Conservation (phyloP, 352 stramenopile genomes). For the Pythium dissotocum region DNA sequence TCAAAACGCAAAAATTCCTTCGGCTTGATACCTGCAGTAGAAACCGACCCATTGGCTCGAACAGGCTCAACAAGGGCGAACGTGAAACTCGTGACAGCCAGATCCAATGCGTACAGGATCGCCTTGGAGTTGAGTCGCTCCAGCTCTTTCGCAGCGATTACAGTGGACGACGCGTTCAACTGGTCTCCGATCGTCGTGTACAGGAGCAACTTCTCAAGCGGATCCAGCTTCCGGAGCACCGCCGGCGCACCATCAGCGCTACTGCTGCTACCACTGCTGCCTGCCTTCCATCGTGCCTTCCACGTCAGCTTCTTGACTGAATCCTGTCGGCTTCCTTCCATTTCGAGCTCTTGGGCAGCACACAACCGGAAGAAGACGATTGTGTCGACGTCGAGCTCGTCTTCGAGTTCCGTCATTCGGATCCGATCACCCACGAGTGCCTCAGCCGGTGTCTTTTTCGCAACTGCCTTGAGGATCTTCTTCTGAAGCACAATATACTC, state of each 20-base stretch:
- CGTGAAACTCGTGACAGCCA: slow-evolving; percentile 61
- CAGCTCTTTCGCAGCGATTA: slow-evolving; percentile 43
- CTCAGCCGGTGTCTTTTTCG: slow-evolving; percentile 56
- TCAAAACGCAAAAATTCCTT: slow-evolving; percentile 75
- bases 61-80: slow-evolving; percentile 40
- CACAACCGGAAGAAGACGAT: slow-evolving; percentile 85
- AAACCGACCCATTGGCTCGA: background rate
- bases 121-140: slow-evolving; percentile 48
- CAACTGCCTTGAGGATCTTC: slow-evolving; percentile 55
- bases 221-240: slow-evolving; percentile 31
- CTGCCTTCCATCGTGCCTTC: slow-evolving; percentile 65
- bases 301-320: slow-evolving; percentile 70
- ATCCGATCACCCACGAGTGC: slow-evolving; percentile 45
- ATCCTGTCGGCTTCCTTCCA: slow-evolving; percentile 65
- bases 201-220: slow-evolving; percentile 50
- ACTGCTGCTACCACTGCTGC: background rate
- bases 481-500: slow-evolving; percentile 82
- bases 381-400: slow-evolving; percentile 68
- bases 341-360: slow-evolving; percentile 57
- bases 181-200: slow-evolving; percentile 61
- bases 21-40: background rate
- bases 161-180: slow-evolving; percentile 56
- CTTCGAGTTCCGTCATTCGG: slow-evolving; percentile 64
- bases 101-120: slow-evolving; percentile 67
- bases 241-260: slow-evolving; percentile 20